Conservation (phyloP, 208 protist species). For the Leptomonas pyrrhocoris region DNA sequence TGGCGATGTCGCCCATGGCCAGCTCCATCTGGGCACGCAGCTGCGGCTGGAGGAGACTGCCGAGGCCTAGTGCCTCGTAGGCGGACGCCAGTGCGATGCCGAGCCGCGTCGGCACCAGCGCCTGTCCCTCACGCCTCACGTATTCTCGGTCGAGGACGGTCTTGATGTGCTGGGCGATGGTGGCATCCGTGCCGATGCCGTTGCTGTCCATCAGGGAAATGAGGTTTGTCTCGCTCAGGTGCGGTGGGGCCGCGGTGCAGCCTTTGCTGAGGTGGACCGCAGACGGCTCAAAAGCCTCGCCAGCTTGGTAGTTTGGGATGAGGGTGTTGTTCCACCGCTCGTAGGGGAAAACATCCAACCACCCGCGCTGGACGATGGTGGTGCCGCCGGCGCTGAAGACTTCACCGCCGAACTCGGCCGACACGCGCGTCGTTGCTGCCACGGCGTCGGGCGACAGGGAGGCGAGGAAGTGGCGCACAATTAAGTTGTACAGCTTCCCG, state of each 20-base stretch:
- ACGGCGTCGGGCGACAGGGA: conserved; percentile 95
- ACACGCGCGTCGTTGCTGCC: conserved; percentile 87
- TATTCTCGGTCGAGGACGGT: conserved; percentile 95
- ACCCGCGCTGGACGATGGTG: conserved; percentile 92
- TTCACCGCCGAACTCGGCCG: conserved; percentile 78
- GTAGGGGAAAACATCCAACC: conserved; percentile 93
- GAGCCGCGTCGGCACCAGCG: conserved; percentile 92
- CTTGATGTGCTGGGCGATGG: conserved; percentile 99
- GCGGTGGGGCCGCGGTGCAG: conserved; percentile 88
- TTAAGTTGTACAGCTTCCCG: conserved; percentile 94
- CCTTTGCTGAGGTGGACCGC: conserved; percentile 76
- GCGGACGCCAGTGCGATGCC: conserved; percentile 95
- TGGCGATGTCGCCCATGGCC: conserved; percentile 89
- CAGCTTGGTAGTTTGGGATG: conserved; percentile 93
- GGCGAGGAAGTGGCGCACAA: conserved; percentile 98
- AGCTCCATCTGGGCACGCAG: conserved; percentile 94
- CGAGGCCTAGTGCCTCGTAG: conserved; percentile 95
- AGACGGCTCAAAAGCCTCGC: conserved; percentile 90
- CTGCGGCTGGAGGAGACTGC: conserved; percentile 89
- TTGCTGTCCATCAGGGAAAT: conserved; percentile 98
- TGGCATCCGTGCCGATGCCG: conserved; percentile 99
- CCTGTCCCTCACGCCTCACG: conserved; percentile 73
- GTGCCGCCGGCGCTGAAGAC: conserved; percentile 89
- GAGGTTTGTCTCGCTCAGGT: conserved; percentile 97
- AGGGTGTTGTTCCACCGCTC: conserved; percentile 85